phyloP scores from a whole-genome alignment of 2,329 filamentous ascomycete genomes.

The Tolypocladium sp. region DNA sequence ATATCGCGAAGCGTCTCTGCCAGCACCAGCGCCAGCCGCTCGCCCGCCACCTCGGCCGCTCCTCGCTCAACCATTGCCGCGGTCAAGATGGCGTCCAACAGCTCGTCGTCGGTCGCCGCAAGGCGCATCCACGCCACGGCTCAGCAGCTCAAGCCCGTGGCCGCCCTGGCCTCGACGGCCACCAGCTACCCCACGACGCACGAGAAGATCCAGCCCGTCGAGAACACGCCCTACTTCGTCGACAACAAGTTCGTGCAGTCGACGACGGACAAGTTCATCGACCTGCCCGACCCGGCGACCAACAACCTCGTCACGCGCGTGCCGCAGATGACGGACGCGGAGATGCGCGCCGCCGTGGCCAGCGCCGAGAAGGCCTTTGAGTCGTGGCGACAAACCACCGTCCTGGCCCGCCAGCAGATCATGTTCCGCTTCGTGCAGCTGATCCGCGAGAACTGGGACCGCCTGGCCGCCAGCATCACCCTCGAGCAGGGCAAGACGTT shows the following conservation, averaged over 20 bases:
- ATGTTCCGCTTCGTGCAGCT: conserved; percentile 80
- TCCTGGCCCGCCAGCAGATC: conserved; percentile 70
- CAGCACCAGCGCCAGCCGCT: conserved; percentile 24
- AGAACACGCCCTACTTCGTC: conserved; percentile 72
- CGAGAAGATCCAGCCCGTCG: conserved; percentile 56
- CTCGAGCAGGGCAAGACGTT: conserved; percentile 86
- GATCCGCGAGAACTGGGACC: conserved; percentile 78
- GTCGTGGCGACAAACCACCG: conserved; percentile 62
- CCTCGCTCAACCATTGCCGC: conserved; percentile 15
- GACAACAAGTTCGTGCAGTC: conserved; percentile 71
- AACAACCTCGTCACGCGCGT: conserved; percentile 80
- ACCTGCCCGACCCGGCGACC: conserved; percentile 73
- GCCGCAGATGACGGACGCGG: conserved; percentile 69
- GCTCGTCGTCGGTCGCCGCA: conserved; percentile 27
- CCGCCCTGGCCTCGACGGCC: conserved; percentile 43
- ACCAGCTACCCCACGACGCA: conserved; percentile 62
- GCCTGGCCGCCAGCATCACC: conserved; percentile 75
- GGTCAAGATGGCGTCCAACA: conserved; percentile 25
- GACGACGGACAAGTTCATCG: conserved; percentile 62
- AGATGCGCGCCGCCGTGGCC: conserved; percentile 66
- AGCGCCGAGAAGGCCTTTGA: conserved; percentile 70
- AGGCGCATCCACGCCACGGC: conserved; percentile 50
- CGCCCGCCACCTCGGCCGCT: conserved; percentile 15
- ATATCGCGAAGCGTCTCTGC: conserved; percentile 29
- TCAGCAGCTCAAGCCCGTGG: conserved; percentile 42